Evolutionary conservation across 2,329 filamentous ascomycete genomes (phyloP), one percentile per base, ranked within the genome.

Genomic region (Sarocladiaceae sp.): DNA sequence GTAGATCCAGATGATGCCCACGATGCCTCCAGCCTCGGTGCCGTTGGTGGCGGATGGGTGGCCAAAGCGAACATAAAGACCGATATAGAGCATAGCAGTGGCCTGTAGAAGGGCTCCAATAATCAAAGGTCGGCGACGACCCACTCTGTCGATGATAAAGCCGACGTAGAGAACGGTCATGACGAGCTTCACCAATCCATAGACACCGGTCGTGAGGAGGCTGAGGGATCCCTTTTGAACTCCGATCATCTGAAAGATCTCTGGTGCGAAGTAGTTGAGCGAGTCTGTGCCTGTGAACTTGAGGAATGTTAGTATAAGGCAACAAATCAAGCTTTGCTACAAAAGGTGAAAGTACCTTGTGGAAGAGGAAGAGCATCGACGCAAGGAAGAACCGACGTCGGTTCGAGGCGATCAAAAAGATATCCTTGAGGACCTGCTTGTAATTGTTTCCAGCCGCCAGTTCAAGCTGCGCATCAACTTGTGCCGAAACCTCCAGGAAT

Each of bases 161-260:
- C 71, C 55, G 3, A 62, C 59, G 26, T 62, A 63, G n/a, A 62
- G 40, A 12, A 60, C 53, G 2, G 55, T 61, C 1, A 59, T 56
- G 2, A 47, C 55, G 5, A 62, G 37, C 55, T 63, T 63, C 44
- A 62, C 60, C 3, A 65, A 20, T 6, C 61, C 60, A 18, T 62
- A 63, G 3, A 63, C 57, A 3, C 69, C 69, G 2, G 68, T 71
- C 0, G 68, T 68, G n/a, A 73, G 57, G 1, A 73, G 59, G 4
- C 62, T 57, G 13, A 56, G 56, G 15, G 64, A 66, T 3, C 62
- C 62, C 2, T 57, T 54, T 2, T 56, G 56, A 0, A 69, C 71
- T 29, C 70, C 69, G 20, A 72, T 69, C 60, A 71, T 63, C 6
- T 60, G 60, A 40, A 72, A 72, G 12, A 72, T 71, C 49, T 69